Evolutionary conservation across 257 asterid genomes (phyloP).

Genomic region (Solanum bulbocastanum): DNA sequence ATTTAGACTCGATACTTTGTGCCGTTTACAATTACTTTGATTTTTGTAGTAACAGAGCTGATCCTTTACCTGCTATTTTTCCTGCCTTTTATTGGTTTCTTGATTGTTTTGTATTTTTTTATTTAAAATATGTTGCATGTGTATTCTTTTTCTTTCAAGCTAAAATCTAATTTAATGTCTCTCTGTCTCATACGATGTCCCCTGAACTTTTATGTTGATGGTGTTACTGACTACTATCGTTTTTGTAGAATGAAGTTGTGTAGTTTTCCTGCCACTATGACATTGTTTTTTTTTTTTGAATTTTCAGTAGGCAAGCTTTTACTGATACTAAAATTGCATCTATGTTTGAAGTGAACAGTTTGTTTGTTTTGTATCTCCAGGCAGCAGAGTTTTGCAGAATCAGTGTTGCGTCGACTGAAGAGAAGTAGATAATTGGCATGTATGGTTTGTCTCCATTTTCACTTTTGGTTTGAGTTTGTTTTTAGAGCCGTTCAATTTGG

Average conservation of each 20-base stretch:
- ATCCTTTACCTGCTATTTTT: background rate
- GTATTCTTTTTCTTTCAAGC: background rate
- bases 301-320: background rate
- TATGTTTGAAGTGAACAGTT: background rate
- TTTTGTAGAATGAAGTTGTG: background rate
- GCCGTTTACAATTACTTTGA: background rate
- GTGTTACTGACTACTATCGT: background rate
- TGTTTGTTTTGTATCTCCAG: constrained; percentile 23
- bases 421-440: constrained; percentile 25
- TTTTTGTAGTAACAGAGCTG: background rate
- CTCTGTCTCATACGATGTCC: background rate
- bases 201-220: background rate
- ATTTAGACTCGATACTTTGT: background rate
- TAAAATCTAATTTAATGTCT: background rate
- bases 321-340: background rate
- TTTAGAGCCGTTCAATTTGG: background rate
- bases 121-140: background rate
- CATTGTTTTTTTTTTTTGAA: background rate
- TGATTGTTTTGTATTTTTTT: background rate
- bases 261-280: background rate
- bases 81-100: background rate
- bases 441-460: background rate
- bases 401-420: constrained; percentile 58
- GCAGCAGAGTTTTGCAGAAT: constrained; percentile 80
- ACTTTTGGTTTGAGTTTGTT: background rate